Base-by-base conservation (phyloP, 1,284 basidiomycete genomes). In the Phlebopus sp. region DNA sequence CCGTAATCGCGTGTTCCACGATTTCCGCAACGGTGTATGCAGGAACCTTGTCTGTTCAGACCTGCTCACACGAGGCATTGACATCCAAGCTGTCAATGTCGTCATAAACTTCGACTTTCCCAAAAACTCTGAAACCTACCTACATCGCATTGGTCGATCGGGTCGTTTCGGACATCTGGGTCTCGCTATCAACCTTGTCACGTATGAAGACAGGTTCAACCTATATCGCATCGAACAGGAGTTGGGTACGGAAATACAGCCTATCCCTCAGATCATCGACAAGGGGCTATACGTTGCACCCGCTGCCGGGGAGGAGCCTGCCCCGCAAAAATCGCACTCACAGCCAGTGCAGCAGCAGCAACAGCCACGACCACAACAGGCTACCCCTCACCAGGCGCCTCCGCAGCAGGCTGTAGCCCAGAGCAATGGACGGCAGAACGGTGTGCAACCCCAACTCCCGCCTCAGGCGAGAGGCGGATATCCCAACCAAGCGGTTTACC, bases 81-180 rank as follows among this genome's bases (percentile, higher is more conserved):
- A 98, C 71, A 98, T 99, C 67, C 95, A 98, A 74, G 96, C 96
- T 38, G 96, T 99, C 55, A 99, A 99, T 70, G 96, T 98, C 62
- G 96, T 99, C 63, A 98, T 99, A 80, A 98, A 98, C 77, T 99
- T 99, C 68, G 95, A 97, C 70, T 97, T 99, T 72, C 96, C 96
- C 53, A 97, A 97, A 79, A 97, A 96, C 64, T 91, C 92, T 49
- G 96, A 99, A 72, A 97, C 95, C 2, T 99, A 99, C 71, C 83
- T 99, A 27, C 96, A 99, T 71, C 86, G 94, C 54, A 96, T 98
- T 64, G 96, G 96, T 69, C 92, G 96, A 55, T 95, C 92, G 8
- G 97, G 97, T 50, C 90, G 97, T 46, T 98, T 96, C 67, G 96
- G 97, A 49, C 97, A 99, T 70, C 75, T 97, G 54, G 97, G 96